Evolutionary conservation across 2,329 filamentous ascomycete genomes (phyloP).

Genomic region (Paraphoma chrysanthemicola): DNA sequence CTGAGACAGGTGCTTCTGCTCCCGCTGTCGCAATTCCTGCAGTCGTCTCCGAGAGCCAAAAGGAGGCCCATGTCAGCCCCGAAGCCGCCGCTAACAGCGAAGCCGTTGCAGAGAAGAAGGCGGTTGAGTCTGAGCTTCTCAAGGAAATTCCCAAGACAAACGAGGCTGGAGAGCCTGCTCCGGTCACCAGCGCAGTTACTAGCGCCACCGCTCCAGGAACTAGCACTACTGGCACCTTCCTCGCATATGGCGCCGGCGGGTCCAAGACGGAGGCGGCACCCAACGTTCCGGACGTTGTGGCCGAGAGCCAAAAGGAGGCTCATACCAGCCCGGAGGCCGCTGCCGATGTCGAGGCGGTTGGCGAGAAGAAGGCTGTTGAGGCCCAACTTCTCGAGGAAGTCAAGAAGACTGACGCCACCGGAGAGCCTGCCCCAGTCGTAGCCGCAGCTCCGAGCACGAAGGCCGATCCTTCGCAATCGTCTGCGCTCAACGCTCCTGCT

Average conservation of each 20-base stretch:
- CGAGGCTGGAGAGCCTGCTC: slow-evolving; percentile 47
- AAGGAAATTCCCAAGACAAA: slow-evolving; percentile 45
- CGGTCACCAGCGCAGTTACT: slow-evolving; percentile 22
- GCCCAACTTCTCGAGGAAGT: slow-evolving; percentile 74
- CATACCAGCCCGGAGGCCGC: slow-evolving; percentile 70
- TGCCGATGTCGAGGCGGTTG: slow-evolving; percentile 67
- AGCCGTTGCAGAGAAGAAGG: slow-evolving; percentile 74
- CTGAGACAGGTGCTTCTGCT: slow-evolving; percentile 49
- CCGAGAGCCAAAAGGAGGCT: slow-evolving; percentile 74
- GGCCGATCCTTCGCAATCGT: too few relatives aligned
- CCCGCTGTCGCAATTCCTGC: slow-evolving; percentile 55
- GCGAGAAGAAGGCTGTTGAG: slow-evolving; percentile 75
- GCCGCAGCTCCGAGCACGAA: slow-evolving; percentile 30
- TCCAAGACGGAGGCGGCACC: slow-evolving; percentile 38
- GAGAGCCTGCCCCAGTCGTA: slow-evolving; percentile 49
- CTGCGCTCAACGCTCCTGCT: slow-evolving; percentile 49
- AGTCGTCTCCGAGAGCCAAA: slow-evolving; percentile 74
- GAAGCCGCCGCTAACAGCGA: slow-evolving; percentile 71
- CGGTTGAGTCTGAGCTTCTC: slow-evolving; percentile 73
- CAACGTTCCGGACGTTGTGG: slow-evolving; percentile 65
- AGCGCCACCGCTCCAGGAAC: slow-evolving; percentile 16
- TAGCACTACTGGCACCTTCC: slow-evolving; percentile 2
- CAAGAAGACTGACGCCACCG: slow-evolving; percentile 48
- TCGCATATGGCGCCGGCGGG: background rate
- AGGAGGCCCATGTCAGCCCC: slow-evolving; percentile 66